These are phyloP conservation scores for Vitis hybrid DNA, from an alignment of 177 flowering plant genomes.

Conservation along the genomic window DNA sequence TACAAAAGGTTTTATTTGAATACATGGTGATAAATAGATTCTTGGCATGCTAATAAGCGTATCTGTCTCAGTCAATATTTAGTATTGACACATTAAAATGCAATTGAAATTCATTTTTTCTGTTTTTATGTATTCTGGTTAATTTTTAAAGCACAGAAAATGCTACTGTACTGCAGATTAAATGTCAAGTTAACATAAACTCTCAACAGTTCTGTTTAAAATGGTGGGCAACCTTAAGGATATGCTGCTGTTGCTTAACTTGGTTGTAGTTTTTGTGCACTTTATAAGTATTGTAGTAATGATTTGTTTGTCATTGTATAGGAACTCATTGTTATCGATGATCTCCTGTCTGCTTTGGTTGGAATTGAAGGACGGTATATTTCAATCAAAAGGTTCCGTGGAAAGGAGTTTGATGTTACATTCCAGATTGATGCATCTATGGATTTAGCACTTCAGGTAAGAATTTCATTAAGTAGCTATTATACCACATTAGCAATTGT, in stretches of 20 bases:
- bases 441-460: conserved; percentile 92
- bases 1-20: too few species aligned
- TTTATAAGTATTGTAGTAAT: not conserved
- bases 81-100: not conserved
- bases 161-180: not conserved
- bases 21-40: not conserved
- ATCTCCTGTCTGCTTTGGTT: conserved; percentile 81
- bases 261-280: not conserved
- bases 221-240: not conserved
- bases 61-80: not conserved
- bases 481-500: not conserved
- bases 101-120: not conserved
- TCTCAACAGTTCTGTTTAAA: not conserved
- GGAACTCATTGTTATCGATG: conserved; percentile 95
- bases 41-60: not conserved
- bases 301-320: conserved; percentile 20
- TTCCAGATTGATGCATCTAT: conserved; percentile 85
- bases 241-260: not conserved
- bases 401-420: conserved; percentile 52
- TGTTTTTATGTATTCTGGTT: not conserved
- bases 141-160: not conserved
- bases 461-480: not conserved
- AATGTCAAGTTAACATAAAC: not conserved
- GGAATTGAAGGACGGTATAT: conserved; percentile 92
- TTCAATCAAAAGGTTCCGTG: conserved; percentile 60